Conservation (phyloP, 306 rosid species). For the Dryas octopetala region DNA sequence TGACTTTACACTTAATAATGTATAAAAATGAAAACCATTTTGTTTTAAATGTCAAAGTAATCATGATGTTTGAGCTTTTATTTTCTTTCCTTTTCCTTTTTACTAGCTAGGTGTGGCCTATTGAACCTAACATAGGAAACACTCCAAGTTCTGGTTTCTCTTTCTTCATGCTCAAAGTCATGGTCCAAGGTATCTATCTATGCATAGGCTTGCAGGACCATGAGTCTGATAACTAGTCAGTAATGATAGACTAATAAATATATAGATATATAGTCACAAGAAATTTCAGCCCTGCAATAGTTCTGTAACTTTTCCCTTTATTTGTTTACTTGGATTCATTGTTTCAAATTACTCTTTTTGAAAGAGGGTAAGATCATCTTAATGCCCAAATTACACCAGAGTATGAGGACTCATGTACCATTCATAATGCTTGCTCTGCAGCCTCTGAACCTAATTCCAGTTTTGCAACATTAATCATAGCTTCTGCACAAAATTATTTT, state of each 20-base stretch:
- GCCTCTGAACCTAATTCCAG: neutral
- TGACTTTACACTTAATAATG: too few relatives aligned
- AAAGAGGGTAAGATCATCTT: neutral
- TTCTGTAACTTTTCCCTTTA: neutral
- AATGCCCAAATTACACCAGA: neutral
- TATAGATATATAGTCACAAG: neutral
- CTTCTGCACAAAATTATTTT: neutral
- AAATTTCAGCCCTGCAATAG: constrained; percentile 1
- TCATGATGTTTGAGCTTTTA: constrained; percentile 28
- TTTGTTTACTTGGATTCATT: neutral
- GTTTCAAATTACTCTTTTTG: neutral
- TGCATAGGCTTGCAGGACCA: constrained; percentile 12
- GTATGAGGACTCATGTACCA: neutral
- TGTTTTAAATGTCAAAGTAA: constrained; percentile 5
- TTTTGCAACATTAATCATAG: neutral
- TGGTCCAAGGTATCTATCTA: constrained; percentile 12
- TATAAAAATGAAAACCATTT: neutral
- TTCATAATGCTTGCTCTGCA: neutral
- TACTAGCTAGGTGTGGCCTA: constrained; percentile 18
- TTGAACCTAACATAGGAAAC: constrained; percentile 9
- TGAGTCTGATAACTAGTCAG: constrained; percentile 3
- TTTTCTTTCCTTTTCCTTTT: constrained; percentile 21
- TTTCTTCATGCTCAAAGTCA: constrained; percentile 9
- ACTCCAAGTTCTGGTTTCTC: constrained; percentile 8
- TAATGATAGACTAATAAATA: neutral